Base-by-base conservation (phyloP, 208 protist species). In the Leishmania major region DNA sequence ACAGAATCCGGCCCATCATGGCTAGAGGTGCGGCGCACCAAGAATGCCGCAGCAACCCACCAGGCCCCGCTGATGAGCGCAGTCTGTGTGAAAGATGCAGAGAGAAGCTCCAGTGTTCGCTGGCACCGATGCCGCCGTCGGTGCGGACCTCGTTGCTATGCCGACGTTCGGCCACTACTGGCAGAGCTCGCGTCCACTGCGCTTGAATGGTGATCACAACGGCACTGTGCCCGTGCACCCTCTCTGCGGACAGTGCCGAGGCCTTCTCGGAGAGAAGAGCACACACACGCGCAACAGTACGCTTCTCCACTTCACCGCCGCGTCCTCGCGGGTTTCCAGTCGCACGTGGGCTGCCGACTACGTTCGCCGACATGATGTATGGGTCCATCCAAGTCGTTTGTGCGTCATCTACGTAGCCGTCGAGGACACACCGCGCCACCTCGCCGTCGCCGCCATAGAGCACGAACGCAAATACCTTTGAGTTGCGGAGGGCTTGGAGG, bases 341-440 rank as follows among this genome's bases (percentile, higher is more conserved):
- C 3, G 19, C 37, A 47, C 43, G 53, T 35, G 75, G 22, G 75
- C 57, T 19, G 37, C 37, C 31, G 51, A 8, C 51, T 51, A 1
- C 11, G 51, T n/a, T 17, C 31, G 47, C 31, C 17, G 73, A 13
- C 35, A 43, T 45, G 73, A 28, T 45, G 51, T 13, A 35, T 15
- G 73, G 47, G 47, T 28, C n/a, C 35, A 37, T 3, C 55, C 55
- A 79, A 37, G 40, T 28, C 45, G 75, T 67, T 37, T 73, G 67
- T 25, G 82, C 82, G 47, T 76, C 78, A 62, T 86, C 83, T 17
- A 74, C 28, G 75, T 86, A 86, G 11, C 83, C 83, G 78, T 70
- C 78, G 35, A 86, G 64, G 47, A 45, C 31, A 31, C 78, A 86
- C 1, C 83, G 73, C n/a, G 78, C 83, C 53, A 53, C 75, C 37